phyloP scores from a whole-genome alignment of 352 stramenopile species.

The Peronospora farinosa region DNA sequence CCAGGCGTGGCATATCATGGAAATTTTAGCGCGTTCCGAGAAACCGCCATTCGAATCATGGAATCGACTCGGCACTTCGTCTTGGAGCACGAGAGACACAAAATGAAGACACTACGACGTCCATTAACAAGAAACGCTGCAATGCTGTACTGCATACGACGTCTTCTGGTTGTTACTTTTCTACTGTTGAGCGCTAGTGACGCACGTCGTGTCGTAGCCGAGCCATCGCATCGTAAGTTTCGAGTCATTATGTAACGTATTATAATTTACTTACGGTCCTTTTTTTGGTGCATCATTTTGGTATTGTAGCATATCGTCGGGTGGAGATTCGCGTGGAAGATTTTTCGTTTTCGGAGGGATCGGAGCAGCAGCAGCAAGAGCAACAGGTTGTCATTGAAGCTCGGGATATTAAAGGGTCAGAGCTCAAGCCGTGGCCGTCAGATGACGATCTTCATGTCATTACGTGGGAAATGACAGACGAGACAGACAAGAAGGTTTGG shows the following conservation, averaged over 20 bases:
- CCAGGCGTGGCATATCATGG: constrained; percentile 20
- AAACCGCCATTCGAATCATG: constrained; percentile 24
- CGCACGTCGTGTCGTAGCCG: constrained; percentile 31
- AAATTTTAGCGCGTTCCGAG: constrained; percentile 26
- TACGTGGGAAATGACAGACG: constrained; percentile 26
- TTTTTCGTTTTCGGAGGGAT: constrained; percentile 58
- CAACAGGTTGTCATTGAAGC: constrained; percentile 43
- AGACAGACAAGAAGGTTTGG: constrained; percentile 1
- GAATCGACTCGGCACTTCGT: constrained; percentile 22
- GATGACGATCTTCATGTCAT: constrained; percentile 25
- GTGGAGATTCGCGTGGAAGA: constrained; percentile 64
- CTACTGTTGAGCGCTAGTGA: constrained; percentile 33
- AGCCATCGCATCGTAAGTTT: constrained; percentile 29
- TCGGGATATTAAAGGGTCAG: constrained; percentile 49
- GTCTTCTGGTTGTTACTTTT: constrained; percentile 23
- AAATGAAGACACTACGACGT: constrained; percentile 15
- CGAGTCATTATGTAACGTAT: not conserved
- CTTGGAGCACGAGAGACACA: constrained; percentile 21
- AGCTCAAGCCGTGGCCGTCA: constrained; percentile 28
- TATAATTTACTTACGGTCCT: not conserved
- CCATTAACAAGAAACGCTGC: constrained; percentile 1
- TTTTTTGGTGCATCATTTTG: no score
- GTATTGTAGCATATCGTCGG: constrained; percentile 21
- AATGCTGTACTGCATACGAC: constrained; percentile 15
- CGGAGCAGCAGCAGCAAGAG: constrained; percentile 23